These are phyloP conservation scores for Amaranthus hypochondriacus DNA, from an alignment of 148 eudicot genomes.

Conservation along the genomic window DNA sequence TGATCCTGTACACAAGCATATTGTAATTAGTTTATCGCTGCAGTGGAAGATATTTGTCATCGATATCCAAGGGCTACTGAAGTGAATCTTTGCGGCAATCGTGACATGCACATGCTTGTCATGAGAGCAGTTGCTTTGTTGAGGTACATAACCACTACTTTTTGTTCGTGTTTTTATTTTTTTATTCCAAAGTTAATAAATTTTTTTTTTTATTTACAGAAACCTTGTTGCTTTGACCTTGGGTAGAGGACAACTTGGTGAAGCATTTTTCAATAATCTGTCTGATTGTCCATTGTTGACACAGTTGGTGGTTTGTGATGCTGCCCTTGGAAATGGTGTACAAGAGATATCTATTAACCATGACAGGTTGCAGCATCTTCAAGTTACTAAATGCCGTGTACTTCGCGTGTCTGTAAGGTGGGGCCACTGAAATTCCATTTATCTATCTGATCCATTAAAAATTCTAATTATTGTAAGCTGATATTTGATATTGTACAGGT, in stretches of 20 bases:
- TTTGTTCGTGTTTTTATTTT: too few species aligned
- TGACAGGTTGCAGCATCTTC: conserved; percentile 71
- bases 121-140: conserved; percentile 67
- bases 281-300: conserved; percentile 64
- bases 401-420: conserved; percentile 85
- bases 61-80: conserved; percentile 82
- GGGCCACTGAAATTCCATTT: background rate
- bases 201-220: conserved; percentile 35
- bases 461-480: conserved; percentile 7
- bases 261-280: conserved; percentile 63
- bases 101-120: conserved; percentile 54
- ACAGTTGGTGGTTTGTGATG: conserved; percentile 64
- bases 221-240: conserved; percentile 71
- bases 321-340: conserved; percentile 79
- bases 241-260: conserved; percentile 79
- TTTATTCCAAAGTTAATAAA: background rate
- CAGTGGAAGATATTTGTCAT: conserved; percentile 89
- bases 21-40: conserved; percentile 11
- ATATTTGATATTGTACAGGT: conserved; percentile 44
- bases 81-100: conserved; percentile 62
- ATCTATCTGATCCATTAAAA: background rate
- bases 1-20: background rate
- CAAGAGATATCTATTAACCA: conserved; percentile 79
- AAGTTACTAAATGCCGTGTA: conserved; percentile 77
- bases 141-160: conserved; percentile 36